Conservation (phyloP, 139 green algal genomes). For the Pleodorina starrii region DNA sequence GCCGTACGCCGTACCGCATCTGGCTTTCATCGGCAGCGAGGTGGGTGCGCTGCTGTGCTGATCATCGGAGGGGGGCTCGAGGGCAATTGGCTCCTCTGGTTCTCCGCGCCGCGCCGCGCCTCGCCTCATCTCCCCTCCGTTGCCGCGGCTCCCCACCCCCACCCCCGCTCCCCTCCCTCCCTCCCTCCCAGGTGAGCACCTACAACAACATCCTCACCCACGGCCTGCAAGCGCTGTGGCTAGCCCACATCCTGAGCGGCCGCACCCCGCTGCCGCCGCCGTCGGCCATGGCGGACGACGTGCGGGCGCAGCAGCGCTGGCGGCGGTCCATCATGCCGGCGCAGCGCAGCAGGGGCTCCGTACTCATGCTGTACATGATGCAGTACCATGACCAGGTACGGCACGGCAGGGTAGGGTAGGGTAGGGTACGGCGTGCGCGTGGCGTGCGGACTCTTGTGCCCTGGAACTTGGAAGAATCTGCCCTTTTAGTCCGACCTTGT, state of each 20-base stretch:
- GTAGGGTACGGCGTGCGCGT: too few relatives aligned
- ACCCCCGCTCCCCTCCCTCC: neutral
- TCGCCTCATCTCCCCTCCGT: too few relatives aligned
- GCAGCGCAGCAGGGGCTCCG: conserved; percentile 35
- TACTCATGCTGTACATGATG: conserved; percentile 52
- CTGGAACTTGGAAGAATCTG: too few relatives aligned
- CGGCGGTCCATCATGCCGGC: conserved; percentile 29
- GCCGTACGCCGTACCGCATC: conserved; percentile 31
- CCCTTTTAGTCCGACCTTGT: too few relatives aligned
- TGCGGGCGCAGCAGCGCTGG: conserved; percentile 51
- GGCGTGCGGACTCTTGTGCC: too few relatives aligned
- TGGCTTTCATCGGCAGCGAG: conserved; percentile 58
- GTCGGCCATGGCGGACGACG: conserved; percentile 38
- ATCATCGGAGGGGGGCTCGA: neutral
- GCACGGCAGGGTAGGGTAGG: too few relatives aligned
- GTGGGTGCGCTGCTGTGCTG: neutral
- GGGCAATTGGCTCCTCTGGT: too few relatives aligned
- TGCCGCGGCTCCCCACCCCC: neutral
- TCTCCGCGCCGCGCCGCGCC: neutral
- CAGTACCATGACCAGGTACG: conserved; percentile 55
- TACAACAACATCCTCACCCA: conserved; percentile 58
- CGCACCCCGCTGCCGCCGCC: conserved; percentile 10
- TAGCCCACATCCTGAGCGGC: conserved; percentile 22
- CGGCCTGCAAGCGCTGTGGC: conserved; percentile 56
- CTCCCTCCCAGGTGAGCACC: conserved; percentile 7